Evolutionary conservation across 169 alveolate genomes (phyloP).

Genomic region (Plasmodium vinckei): DNA sequence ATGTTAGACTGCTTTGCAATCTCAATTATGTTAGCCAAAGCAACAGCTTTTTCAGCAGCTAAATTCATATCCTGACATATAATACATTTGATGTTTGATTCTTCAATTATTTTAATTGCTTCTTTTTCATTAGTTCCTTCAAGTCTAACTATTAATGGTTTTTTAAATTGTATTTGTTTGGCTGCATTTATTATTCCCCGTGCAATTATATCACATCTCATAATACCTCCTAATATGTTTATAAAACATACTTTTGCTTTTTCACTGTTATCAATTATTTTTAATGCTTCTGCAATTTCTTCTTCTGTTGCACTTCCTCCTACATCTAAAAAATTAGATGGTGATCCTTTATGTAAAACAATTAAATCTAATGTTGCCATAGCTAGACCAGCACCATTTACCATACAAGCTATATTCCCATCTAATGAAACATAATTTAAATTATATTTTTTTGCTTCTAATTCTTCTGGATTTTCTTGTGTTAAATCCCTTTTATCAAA

Average conservation of each 20-base stretch:
- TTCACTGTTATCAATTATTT: conserved; percentile 89
- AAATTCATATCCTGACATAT: conserved; percentile 90
- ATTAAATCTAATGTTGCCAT: conserved; percentile 97
- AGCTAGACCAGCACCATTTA: conserved; percentile 99
- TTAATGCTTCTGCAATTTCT: conserved; percentile 93
- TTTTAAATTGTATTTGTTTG: conserved; percentile 82
- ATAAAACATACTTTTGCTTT: conserved; percentile 93
- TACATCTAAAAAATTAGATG: conserved; percentile 97
- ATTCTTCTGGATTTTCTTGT: conserved; percentile 90
- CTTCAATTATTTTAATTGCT: conserved; percentile 90
- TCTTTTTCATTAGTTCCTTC: conserved; percentile 95
- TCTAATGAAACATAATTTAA: conserved; percentile 95
- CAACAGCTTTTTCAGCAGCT: conserved; percentile 94
- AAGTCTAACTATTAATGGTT: conserved; percentile 94
- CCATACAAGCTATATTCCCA: conserved; percentile 95
- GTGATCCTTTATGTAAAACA: conserved; percentile 92
- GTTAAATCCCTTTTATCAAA: conserved; percentile 84
- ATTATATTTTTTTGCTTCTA: conserved; percentile 91
- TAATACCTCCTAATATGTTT: conserved; percentile 97
- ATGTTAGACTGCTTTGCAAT: conserved; percentile 10
- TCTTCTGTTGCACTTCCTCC: conserved; percentile 96
- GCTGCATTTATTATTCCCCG: conserved; percentile 92
- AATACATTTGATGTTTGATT: conserved; percentile 86
- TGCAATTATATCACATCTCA: conserved; percentile 94
- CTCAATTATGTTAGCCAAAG: conserved; percentile 81